Evolutionary conservation across 2,329 filamentous ascomycete genomes (phyloP).

Genomic region (Spiromastix sp.): DNA sequence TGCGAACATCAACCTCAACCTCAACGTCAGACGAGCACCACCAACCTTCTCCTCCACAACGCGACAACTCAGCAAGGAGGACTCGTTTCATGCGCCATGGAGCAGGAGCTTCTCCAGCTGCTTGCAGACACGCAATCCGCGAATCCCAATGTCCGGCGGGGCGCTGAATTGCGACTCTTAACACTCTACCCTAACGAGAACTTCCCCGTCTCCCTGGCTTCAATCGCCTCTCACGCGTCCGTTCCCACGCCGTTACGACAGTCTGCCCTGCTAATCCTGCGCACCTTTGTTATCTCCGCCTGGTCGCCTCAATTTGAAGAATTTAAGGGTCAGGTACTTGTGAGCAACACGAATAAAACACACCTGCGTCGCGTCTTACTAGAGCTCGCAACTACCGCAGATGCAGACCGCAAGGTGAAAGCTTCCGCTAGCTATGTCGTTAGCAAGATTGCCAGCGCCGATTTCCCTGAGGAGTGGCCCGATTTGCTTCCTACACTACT

Average conservation of each 20-base stretch:
- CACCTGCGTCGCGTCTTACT: constrained; percentile 65
- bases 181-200: constrained; percentile 56
- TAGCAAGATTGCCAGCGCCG: constrained; percentile 84
- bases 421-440: constrained; percentile 78
- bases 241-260: constrained; percentile 70
- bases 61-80: no score
- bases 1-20: no score
- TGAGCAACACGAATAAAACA: constrained; percentile 63
- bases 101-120: constrained; percentile 82
- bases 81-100: no score
- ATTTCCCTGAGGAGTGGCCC: constrained; percentile 96
- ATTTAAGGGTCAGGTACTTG: constrained; percentile 55
- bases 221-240: constrained; percentile 67
- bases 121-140: constrained; percentile 77
- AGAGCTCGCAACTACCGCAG: constrained; percentile 61
- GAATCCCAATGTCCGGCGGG: constrained; percentile 65
- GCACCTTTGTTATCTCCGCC: constrained; percentile 71
- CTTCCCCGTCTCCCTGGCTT: constrained; percentile 69
- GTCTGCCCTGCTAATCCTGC: constrained; percentile 67
- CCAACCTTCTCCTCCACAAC: no score
- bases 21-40: no score
- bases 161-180: constrained; percentile 75
- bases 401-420: constrained; percentile 75
- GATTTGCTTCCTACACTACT: constrained; percentile 72
- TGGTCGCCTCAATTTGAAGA: constrained; percentile 73